Conservation (phyloP, 208 protist species). For the Crithidia expoeki region DNA sequence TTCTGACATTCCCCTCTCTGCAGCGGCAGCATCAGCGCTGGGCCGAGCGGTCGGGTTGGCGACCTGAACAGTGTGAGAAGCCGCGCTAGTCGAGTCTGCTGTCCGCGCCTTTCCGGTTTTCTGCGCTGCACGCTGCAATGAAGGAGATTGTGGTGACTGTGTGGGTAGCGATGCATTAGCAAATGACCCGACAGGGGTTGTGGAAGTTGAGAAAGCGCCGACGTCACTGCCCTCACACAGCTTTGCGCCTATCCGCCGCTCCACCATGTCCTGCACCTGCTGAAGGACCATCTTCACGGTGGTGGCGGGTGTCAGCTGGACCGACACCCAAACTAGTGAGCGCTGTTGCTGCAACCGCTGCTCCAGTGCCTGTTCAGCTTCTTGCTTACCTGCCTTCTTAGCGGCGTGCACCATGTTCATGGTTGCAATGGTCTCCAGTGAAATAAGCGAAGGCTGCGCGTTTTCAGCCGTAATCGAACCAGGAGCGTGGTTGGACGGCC, state of each 20-base stretch:
- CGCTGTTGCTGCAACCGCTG: background rate
- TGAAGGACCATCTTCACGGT: slow-evolving; percentile 35
- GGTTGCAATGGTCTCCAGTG: background rate
- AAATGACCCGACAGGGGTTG: slow-evolving; percentile 10
- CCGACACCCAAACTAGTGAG: slow-evolving; percentile 49
- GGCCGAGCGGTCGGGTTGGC: background rate
- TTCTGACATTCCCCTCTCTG: background rate
- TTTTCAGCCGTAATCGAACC: background rate
- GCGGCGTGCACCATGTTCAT: background rate
- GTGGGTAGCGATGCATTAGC: background rate
- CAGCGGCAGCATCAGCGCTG: background rate
- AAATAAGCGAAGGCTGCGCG: background rate
- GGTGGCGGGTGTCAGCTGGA: slow-evolving; percentile 35
- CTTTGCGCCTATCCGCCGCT: slow-evolving; percentile 39
- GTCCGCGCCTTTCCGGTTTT: too few species aligned
- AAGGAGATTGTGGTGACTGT: too few species aligned
- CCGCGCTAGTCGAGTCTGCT: background rate
- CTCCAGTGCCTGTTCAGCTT: background rate
- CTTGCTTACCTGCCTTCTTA: background rate
- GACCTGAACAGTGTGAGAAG: background rate
- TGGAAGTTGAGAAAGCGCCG: background rate
- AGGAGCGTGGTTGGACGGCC: background rate
- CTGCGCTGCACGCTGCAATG: too few species aligned
- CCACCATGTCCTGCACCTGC: slow-evolving; percentile 34
- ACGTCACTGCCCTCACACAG: slow-evolving; percentile 9